Percentiles rank a stretch among this genome's conserved stretches.
These are phyloP conservation scores for Pilobolus umbonatus DNA, from an alignment of 192 early-diverging fungal genomes.

Conservation along the genomic window DNA sequence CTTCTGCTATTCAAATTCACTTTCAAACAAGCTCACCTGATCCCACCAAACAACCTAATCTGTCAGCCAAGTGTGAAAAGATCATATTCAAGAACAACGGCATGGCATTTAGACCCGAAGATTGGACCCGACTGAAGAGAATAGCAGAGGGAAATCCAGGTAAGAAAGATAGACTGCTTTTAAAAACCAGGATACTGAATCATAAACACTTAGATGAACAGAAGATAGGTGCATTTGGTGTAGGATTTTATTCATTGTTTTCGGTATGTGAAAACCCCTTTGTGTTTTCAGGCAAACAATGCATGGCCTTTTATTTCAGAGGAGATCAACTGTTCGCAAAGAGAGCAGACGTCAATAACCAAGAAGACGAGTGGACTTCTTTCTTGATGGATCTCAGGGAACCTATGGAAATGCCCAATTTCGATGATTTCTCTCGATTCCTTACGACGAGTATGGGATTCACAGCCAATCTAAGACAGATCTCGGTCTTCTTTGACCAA, in stretches of 20 bases:
- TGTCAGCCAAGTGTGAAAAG: slow-evolving; percentile 39
- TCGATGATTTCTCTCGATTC: slow-evolving; percentile 60
- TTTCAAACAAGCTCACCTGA: slow-evolving; percentile 43
- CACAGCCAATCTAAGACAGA: slow-evolving; percentile 62
- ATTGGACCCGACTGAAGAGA: slow-evolving; percentile 75
- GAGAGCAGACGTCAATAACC: slow-evolving; percentile 44
- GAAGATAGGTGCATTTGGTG: slow-evolving; percentile 77
- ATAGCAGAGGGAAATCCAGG: slow-evolving; percentile 94
- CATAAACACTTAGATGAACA: slow-evolving; percentile 31
- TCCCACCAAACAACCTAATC: slow-evolving; percentile 30
- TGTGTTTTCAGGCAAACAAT: slow-evolving; percentile 66
- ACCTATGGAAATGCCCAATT: slow-evolving; percentile 63
- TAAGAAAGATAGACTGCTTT: slow-evolving; percentile 33
- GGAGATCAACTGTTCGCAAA: slow-evolving; percentile 86
- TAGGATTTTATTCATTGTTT: slow-evolving; percentile 86
- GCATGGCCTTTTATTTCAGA: slow-evolving; percentile 87
- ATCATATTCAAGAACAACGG: slow-evolving; percentile 82
- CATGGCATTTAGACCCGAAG: slow-evolving; percentile 69
- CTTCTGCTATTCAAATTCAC: slow-evolving; percentile 50
- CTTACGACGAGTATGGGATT: slow-evolving; percentile 69
- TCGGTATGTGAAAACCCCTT: slow-evolving; percentile 88
- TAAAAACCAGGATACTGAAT: neutral
- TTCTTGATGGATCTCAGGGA: slow-evolving; percentile 78
- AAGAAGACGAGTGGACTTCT: slow-evolving; percentile 57
- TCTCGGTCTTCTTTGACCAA: slow-evolving; percentile 63